phyloP scores from a whole-genome alignment of 768 basidiomycete genomes.

The Trametes cinnabarina region DNA sequence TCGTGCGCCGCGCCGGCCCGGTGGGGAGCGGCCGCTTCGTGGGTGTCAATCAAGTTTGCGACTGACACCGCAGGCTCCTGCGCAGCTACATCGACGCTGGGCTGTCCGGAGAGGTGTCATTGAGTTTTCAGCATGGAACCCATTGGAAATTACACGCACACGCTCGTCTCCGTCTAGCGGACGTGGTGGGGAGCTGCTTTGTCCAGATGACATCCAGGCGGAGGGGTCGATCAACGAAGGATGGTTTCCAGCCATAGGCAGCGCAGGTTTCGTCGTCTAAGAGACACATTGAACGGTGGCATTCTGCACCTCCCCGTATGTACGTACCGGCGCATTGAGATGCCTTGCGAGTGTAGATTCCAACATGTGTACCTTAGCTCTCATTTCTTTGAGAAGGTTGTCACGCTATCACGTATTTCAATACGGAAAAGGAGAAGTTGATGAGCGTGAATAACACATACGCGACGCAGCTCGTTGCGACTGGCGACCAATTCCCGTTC shows the following conservation, averaged over 20 bases:
- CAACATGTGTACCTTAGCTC: slow-evolving; percentile 28
- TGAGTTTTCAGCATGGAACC: not conserved
- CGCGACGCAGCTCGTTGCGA: slow-evolving; percentile 36
- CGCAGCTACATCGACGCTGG: slow-evolving; percentile 23
- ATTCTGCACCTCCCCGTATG: not conserved
- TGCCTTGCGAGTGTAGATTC: slow-evolving; percentile 32
- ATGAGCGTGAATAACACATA: slow-evolving; percentile 13
- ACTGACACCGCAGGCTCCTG: slow-evolving; percentile 16
- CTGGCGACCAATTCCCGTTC: slow-evolving; percentile 35
- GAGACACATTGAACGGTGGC: not conserved
- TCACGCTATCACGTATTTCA: slow-evolving; percentile 26
- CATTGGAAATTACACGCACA: slow-evolving; percentile 12
- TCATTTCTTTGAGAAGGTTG: slow-evolving; percentile 31
- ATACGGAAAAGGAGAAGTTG: not conserved
- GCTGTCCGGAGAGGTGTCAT: not conserved
- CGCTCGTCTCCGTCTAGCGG: slow-evolving; percentile 24
- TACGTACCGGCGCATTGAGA: slow-evolving; percentile 27
- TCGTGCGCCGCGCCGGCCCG: no score
- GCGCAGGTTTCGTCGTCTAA: slow-evolving; percentile 18
- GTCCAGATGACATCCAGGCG: slow-evolving; percentile 27
- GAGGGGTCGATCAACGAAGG: slow-evolving; percentile 33
- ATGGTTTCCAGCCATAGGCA: slow-evolving; percentile 13
- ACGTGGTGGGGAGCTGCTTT: slow-evolving; percentile 25
- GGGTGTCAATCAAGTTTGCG: not conserved
- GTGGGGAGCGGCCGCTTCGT: no score